Base-by-base conservation (phyloP, 2,329 filamentous ascomycete genomes). In the Didymosphaeria variabile region DNA sequence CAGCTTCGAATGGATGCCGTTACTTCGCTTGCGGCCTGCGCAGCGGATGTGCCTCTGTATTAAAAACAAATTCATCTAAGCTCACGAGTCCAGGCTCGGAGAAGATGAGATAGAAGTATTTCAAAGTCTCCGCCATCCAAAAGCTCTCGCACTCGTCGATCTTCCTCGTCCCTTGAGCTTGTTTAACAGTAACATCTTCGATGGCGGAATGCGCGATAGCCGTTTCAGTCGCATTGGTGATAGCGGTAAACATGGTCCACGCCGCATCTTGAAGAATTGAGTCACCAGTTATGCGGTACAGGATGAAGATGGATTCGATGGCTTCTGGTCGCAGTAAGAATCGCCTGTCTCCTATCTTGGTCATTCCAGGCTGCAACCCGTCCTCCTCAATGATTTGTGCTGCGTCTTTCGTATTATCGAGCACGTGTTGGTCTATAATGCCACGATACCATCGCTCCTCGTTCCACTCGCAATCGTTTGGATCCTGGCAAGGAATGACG, bases 41-140 rank as follows among this genome's bases (percentile, higher is more conserved):
- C 60, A 86, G 78, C 15, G 83, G 82, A 76, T 87, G 84, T 38
- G 84, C 84, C 65, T 85, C 84, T 0, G 84, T 86, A 68, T 85
- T 86, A 57, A 90, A 79, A 42, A 92, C 88, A 74, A 83, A 92
- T 9, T 91, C 85, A 74, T 93, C 90, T 70, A 92, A 75, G 70
- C 83, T 90, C 44, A 91, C 81, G 32, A 88, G 68, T n/a, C 85
- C 82, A 0, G 90, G 89, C 58, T 88, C 85, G 23, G 88, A 88
- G 75, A 91, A 97, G 53, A 97, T 83, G 59, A 97, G 78, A 76
- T 93, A 97, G 67, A 95, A 97, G 74, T 97, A 97, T 82, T 97
- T 97, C 69, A 97, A 82, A 44, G 93, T 97, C 83, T 97, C 93
- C 3, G 91, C 91, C 62, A 93, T 83, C 92, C 93, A 97, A 78